phyloP scores from a whole-genome alignment of 78 protist genomes.

The Neovahlkampfia damariscottae region DNA sequence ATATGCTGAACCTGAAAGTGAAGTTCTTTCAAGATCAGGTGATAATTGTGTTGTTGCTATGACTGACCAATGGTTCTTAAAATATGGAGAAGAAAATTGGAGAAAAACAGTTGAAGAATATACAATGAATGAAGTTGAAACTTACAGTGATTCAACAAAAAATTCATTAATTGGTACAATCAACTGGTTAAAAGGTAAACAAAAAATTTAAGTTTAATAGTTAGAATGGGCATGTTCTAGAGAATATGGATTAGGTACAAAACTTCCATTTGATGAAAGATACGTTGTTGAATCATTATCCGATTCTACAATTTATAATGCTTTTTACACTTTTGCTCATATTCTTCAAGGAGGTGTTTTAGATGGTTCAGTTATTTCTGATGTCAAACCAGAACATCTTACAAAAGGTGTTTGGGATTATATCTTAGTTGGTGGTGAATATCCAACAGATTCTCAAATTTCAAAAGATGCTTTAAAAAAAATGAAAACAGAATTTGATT shows the following conservation, averaged over 20 bases:
- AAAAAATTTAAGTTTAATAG: not conserved
- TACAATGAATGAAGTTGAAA: slow-evolving; percentile 30
- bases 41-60: slow-evolving; percentile 95
- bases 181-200: slow-evolving; percentile 57
- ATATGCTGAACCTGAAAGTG: slow-evolving; percentile 90
- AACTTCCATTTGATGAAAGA: slow-evolving; percentile 82
- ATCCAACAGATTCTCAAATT: slow-evolving; percentile 22
- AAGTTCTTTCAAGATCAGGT: slow-evolving; percentile 90
- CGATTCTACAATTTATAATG: slow-evolving; percentile 99
- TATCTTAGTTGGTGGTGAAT: slow-evolving; percentile 26
- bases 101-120: slow-evolving; percentile 14
- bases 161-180: slow-evolving; percentile 40
- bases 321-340: slow-evolving; percentile 97
- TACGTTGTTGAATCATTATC: slow-evolving; percentile 96
- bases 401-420: slow-evolving; percentile 55
- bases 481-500: slow-evolving; percentile 79
- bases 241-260: slow-evolving; percentile 94
- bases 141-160: slow-evolving; percentile 22
- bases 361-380: slow-evolving; percentile 48
- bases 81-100: slow-evolving; percentile 95
- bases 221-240: slow-evolving; percentile 98
- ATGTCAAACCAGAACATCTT: slow-evolving; percentile 61
- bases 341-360: slow-evolving; percentile 66
- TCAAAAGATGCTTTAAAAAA: slow-evolving; percentile 40
- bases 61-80: slow-evolving; percentile 95